Conservation (phyloP, 2,329 filamentous ascomycete genomes). For the Botrytis pseudocinerea region DNA sequence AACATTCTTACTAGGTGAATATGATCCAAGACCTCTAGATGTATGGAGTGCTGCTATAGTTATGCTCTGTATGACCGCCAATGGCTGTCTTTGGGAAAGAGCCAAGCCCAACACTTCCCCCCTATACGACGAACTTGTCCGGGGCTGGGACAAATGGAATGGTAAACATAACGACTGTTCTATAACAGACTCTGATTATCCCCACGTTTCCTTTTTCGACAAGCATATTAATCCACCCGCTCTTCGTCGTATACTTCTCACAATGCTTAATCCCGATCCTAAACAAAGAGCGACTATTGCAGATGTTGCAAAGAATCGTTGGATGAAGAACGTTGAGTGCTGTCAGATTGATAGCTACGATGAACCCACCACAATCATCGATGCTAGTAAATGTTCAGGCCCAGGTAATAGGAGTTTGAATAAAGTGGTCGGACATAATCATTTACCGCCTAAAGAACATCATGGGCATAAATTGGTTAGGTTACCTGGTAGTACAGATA, state of each 20-base stretch:
- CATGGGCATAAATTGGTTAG: conserved; percentile 37
- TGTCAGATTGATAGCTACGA: conserved; percentile 73
- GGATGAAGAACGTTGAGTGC: conserved; percentile 74
- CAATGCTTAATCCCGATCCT: conserved; percentile 82
- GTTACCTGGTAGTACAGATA: conserved; percentile 36
- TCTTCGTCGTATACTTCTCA: conserved; percentile 69
- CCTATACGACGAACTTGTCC: conserved; percentile 63
- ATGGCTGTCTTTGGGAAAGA: conserved; percentile 72
- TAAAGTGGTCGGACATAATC: conserved; percentile 42
- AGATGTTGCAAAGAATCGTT: conserved; percentile 69
- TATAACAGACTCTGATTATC: conserved; percentile 63
- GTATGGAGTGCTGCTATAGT: conserved; percentile 86
- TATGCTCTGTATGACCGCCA: conserved; percentile 74
- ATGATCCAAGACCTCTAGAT: conserved; percentile 78
- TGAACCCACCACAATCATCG: conserved; percentile 58
- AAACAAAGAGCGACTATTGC: conserved; percentile 67
- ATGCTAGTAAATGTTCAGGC: conserved; percentile 53
- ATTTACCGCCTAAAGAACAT: conserved; percentile 33
- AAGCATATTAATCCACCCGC: conserved; percentile 63
- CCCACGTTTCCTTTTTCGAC: conserved; percentile 66
- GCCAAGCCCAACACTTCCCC: conserved; percentile 54
- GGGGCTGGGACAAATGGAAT: conserved; percentile 70
- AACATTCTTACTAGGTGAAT: conserved; percentile 45
- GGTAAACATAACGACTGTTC: conserved; percentile 50
- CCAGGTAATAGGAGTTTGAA: conserved; percentile 45